Percentiles rank a stretch among this genome's conserved stretches.
phyloP scores from a whole-genome alignment of 2,329 filamentous ascomycete genomes.

The Botryotinia calthae region DNA sequence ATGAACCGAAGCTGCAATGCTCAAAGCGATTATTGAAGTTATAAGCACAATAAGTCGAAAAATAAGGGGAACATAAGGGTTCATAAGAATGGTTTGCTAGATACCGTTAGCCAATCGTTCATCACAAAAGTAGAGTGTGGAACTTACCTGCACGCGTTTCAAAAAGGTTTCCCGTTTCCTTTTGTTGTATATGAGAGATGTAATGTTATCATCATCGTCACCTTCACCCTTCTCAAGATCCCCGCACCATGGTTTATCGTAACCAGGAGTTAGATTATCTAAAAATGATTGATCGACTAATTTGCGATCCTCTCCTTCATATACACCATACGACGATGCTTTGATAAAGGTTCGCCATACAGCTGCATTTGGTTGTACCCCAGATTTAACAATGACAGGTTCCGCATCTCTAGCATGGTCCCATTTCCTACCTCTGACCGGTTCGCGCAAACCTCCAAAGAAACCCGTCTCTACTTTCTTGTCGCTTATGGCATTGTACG shows the following conservation, averaged over 20 bases:
- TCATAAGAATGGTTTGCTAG: constrained; percentile 37
- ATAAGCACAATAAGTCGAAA: constrained; percentile 80
- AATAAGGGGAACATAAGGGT: constrained; percentile 73
- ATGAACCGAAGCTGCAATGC: constrained; percentile 73
- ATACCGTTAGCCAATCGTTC: constrained; percentile 19
- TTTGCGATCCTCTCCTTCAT: constrained; percentile 31
- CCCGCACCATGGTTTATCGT: constrained; percentile 39
- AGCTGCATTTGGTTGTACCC: constrained; percentile 27
- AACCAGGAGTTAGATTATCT: constrained; percentile 37
- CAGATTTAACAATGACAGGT: constrained; percentile 38
- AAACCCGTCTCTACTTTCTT: constrained; percentile 36
- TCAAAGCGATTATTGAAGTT: constrained; percentile 79
- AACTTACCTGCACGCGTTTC: constrained; percentile 34
- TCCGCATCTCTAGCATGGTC: constrained; percentile 39
- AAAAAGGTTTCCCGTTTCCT: constrained; percentile 33
- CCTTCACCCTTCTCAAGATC: constrained; percentile 33
- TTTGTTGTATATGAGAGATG: constrained; percentile 33
- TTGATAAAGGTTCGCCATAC: constrained; percentile 37
- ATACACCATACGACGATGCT: constrained; percentile 37
- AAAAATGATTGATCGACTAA: constrained; percentile 35
- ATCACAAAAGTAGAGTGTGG: neutral
- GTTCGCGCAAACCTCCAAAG: constrained; percentile 37
- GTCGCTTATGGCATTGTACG: constrained; percentile 23
- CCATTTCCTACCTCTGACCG: constrained; percentile 39
- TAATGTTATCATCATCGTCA: constrained; percentile 34